These are phyloP conservation scores for Amauroascus niger DNA, from an alignment of 2,329 filamentous ascomycete species.

Conservation along the genomic window DNA sequence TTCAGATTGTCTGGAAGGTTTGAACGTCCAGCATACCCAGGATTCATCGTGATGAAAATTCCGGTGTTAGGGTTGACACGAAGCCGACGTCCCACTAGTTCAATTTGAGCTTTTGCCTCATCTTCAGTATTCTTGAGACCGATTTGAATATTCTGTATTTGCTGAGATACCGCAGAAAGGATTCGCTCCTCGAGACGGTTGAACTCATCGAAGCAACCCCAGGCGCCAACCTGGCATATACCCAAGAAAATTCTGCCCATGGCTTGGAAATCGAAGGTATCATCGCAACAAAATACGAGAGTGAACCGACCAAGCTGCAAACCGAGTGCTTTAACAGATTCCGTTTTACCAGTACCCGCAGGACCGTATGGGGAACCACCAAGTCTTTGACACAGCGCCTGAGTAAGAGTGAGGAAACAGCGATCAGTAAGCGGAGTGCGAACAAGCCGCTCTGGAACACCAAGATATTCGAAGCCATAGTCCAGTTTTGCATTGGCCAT, in stretches of 20 bases:
- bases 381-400: conserved; percentile 86
- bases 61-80: conserved; percentile 87
- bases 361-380: conserved; percentile 96
- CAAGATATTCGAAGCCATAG: conserved; percentile 97
- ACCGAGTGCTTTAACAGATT: conserved; percentile 96
- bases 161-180: conserved; percentile 92
- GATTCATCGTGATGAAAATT: conserved; percentile 99
- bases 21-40: conserved; percentile 93
- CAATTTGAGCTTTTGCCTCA: conserved; percentile 79
- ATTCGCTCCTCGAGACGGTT: conserved; percentile 98
- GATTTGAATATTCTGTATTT: conserved; percentile 98
- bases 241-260: conserved; percentile 99
- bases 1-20: conserved; percentile 98
- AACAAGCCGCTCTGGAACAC: conserved; percentile 90
- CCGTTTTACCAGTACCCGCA: conserved; percentile 95
- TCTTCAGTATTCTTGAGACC: conserved; percentile 76
- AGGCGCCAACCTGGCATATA: conserved; percentile 97
- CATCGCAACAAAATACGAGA: conserved; percentile 97
- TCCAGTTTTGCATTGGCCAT: conserved; percentile 95
- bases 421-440: conserved; percentile 94
- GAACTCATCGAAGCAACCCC: conserved; percentile 99
- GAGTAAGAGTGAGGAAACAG: conserved; percentile 94
- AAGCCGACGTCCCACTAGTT: conserved; percentile 83
- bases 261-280: conserved; percentile 98
- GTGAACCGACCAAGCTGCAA: conserved; percentile 95